Base-by-base conservation (phyloP, 192 early-diverging fungal species). In the Linnemannia exigua region DNA sequence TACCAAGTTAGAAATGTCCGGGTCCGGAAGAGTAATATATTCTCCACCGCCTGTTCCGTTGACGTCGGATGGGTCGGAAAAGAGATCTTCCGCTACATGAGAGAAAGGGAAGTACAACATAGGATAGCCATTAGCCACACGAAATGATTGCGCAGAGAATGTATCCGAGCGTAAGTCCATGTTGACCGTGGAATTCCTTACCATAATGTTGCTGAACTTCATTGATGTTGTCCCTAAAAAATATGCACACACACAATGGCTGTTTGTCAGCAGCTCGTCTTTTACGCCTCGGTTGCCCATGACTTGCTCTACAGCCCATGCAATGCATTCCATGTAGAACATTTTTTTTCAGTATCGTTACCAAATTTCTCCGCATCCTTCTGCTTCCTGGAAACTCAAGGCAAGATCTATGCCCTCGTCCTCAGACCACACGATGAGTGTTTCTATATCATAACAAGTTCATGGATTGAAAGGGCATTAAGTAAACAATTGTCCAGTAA, bases 381-480 rank as follows among this genome's bases (percentile, higher is more conserved):
- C 94, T 52, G 92, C 91, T 78, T 96, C 95, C 89, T 98, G 95
- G 88, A 99, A 99, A 79, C 96, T 97, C 36, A 99, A 90, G 15
- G 98, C 98, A 41, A 98, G 88, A 83, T 99, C 97, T 38, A 91
- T 81, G 17, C 93, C 93, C 51, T 92, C 91, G 20, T 90, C 88
- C 81, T 97, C 95, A 12, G 93, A 92, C 97, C 98, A 99, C n/a
- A 97, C 94, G 90, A 99, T 97, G 76, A 98, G 87, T 41, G 98
- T 98, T 35, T 95, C 97, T 96, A 93, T 79, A 74, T 77, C 67
- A 51, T 46, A 71, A 33, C 37, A 46, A 38, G 28, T 46, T 1
- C 7, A 48, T 2, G 46, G n/a, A 9, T 36, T 47, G 1, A 12
- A 36, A 37, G 37, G 31, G 28, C 2, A 61, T 63, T 41, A 61